Conservation (phyloP, 768 basidiomycete species). For the Lentinula aciculospora region DNA sequence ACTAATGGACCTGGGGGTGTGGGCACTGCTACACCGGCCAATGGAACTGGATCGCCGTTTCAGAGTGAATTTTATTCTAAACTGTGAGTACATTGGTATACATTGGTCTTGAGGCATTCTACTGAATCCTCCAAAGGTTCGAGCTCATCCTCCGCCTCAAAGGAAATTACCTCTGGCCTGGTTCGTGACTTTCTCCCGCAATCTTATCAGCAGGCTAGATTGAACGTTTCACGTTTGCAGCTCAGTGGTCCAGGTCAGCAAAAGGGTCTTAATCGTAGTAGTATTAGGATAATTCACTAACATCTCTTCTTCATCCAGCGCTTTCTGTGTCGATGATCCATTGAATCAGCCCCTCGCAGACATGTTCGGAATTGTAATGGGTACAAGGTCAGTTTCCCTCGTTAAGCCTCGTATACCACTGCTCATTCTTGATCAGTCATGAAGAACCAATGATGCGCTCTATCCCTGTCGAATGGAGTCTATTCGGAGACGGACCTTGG, state of each 20-base stretch:
- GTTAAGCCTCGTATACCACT: not conserved
- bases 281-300: not conserved
- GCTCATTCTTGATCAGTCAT: slow-evolving; percentile 31
- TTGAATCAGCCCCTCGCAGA: slow-evolving; percentile 60
- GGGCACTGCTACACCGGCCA: slow-evolving; percentile 52
- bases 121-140: slow-evolving; percentile 32
- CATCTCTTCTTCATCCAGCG: slow-evolving; percentile 18
- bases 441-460: slow-evolving; percentile 76
- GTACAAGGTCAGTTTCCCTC: slow-evolving; percentile 44
- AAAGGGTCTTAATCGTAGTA: not conserved
- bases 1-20: slow-evolving; percentile 53
- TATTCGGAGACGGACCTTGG: slow-evolving; percentile 55
- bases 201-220: not conserved
- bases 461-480: slow-evolving; percentile 58
- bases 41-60: slow-evolving; percentile 43
- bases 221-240: slow-evolving; percentile 14
- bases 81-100: not conserved
- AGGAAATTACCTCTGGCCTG: slow-evolving; percentile 70
- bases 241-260: slow-evolving; percentile 35
- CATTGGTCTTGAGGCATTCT: too few relatives aligned
- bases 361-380: slow-evolving; percentile 64
- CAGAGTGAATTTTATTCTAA: slow-evolving; percentile 34
- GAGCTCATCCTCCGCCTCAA: slow-evolving; percentile 63
- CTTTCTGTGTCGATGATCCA: slow-evolving; percentile 55
- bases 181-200: slow-evolving; percentile 20